Evolutionary conservation across 2,329 filamentous ascomycete genomes (phyloP).

Genomic region (Colletotrichum abscissum): DNA sequence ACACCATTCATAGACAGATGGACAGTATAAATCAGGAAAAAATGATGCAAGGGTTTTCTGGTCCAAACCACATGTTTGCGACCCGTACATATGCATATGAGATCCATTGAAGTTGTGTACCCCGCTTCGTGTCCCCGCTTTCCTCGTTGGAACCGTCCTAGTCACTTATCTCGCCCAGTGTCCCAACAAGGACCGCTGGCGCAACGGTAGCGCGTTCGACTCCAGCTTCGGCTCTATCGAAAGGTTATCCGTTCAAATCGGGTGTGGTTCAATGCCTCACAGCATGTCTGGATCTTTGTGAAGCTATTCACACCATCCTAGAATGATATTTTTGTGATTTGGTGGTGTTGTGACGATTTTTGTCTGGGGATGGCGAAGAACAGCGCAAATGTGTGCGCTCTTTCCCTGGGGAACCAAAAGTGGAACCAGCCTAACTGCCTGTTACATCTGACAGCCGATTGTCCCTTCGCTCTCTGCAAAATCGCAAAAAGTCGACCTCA

Average conservation of each 20-base stretch:
- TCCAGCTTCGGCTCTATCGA: background rate
- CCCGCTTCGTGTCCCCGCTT: background rate
- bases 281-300: fast-evolving
- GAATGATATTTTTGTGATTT: background rate
- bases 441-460: background rate
- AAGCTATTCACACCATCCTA: background rate
- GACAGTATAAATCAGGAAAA: background rate
- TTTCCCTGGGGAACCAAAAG: background rate
- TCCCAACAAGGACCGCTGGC: conserved; percentile 1
- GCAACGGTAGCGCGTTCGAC: conserved; percentile 30
- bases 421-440: background rate
- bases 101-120: background rate
- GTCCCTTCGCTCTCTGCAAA: fast-evolving
- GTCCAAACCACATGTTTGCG: background rate
- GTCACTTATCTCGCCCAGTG: fast-evolving
- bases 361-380: background rate
- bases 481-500: background rate
- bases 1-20: background rate
- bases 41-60: background rate
- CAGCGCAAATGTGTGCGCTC: background rate
- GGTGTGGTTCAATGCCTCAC: conserved; percentile 17
- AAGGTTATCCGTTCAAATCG: conserved; percentile 30
- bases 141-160: background rate
- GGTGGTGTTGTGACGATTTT: background rate
- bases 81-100: background rate